These are phyloP conservation scores for Hypsizygus marmoreus DNA, from an alignment of 768 basidiomycete species.

Conservation along the genomic window DNA sequence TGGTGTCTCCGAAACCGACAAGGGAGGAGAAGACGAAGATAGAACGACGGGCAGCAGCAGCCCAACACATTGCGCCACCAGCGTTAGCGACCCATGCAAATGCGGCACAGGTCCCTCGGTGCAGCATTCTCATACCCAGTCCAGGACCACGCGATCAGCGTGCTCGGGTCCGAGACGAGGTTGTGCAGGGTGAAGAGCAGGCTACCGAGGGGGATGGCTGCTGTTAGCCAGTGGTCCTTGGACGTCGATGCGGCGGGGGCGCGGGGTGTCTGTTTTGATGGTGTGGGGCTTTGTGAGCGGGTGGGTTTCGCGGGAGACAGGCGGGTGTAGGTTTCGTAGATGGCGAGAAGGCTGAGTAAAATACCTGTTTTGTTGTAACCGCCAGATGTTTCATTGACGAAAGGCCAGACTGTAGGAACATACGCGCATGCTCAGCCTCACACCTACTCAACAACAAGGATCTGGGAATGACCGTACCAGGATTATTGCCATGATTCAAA, in stretches of 20 bases:
- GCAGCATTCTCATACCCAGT: slow-evolving; percentile 71
- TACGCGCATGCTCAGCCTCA: slow-evolving; percentile 28
- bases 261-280: not conserved
- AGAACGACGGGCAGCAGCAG: slow-evolving; percentile 40
- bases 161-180: slow-evolving; percentile 73
- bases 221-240: slow-evolving; percentile 19
- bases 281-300: slow-evolving; percentile 1
- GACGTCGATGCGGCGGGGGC: no score
- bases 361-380: slow-evolving; percentile 74
- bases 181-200: slow-evolving; percentile 74
- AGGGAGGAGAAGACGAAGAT: slow-evolving; percentile 24
- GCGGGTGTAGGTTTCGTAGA: slow-evolving; percentile 56
- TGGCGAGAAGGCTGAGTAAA: slow-evolving; percentile 54
- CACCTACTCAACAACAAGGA: slow-evolving; percentile 37
- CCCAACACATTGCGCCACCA: slow-evolving; percentile 63
- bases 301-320: slow-evolving; percentile 26
- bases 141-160: slow-evolving; percentile 87
- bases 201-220: slow-evolving; percentile 62
- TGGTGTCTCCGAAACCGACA: not conserved
- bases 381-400: slow-evolving; percentile 63
- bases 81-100: slow-evolving; percentile 67
- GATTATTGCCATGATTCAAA: slow-evolving; percentile 79
- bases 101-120: slow-evolving; percentile 74
- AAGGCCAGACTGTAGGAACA: slow-evolving; percentile 67
- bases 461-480: slow-evolving; percentile 46